Evolutionary conservation across 225 moss, liverwort and hornwort genomes (phyloP), one percentile per base, ranked within the genome.

Genomic region (Lunularia cruciata): DNA sequence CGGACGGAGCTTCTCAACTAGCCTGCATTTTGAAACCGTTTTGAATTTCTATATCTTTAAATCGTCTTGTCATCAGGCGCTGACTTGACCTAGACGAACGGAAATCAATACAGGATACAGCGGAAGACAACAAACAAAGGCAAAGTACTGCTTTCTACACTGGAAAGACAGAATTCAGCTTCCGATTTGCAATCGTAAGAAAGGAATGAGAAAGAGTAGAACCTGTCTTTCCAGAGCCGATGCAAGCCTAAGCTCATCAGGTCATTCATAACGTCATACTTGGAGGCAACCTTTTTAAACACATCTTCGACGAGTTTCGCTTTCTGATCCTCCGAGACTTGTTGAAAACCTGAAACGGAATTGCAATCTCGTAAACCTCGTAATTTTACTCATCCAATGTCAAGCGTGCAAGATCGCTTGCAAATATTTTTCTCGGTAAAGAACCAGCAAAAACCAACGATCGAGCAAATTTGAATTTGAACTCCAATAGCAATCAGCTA

Each of bases 171-270:
- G n/a, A n/a, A n/a, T n/a, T n/a, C n/a, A n/a, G n/a, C n/a, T n/a
- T n/a, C n/a, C n/a, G n/a, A n/a, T n/a, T n/a, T n/a, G n/a, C n/a
- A n/a, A n/a, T n/a, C n/a, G n/a, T n/a, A n/a, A n/a, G n/a, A n/a
- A n/a, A n/a, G n/a, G n/a, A n/a, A n/a, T n/a, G n/a, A n/a, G n/a
- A 40, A 40, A 40, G 40, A 40, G 40, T 40, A 40, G n/a, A 14
- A 88, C 96, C 96, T 98, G 76, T 98, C 93, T 80, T 98, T 98
- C 96, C 96, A 98, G 15, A 98, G 87, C 18, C 96, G 96, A 70
- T 98, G 96, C 74, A 98, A 77, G 34, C 96, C 96, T 42, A 74
- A 82, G 74, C 90, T 92, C 96, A 98, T 98, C 6, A 98, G 77
- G 77, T 98, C 96, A 69, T 98, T 98, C 96, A 98, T 98, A 20